A percentile compares a stretch with the other conserved stretches of the same genome.
Conservation (phyloP, 2,329 filamentous ascomycete species). For the Coniochaeta hoffmannii region DNA sequence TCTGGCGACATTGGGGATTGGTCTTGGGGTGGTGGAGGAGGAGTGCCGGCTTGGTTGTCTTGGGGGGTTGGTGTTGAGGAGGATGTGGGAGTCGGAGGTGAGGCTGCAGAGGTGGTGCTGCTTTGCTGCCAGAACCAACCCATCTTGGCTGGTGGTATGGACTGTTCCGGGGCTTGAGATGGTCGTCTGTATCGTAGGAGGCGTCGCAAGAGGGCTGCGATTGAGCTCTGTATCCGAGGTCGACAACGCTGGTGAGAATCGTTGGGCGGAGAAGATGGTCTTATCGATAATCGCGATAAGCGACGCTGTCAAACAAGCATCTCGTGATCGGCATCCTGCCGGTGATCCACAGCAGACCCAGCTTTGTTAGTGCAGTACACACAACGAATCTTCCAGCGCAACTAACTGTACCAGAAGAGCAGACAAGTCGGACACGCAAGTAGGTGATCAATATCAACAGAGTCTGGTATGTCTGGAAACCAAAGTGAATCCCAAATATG, state of each 20-base stretch:
- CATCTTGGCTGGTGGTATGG: constrained; percentile 32
- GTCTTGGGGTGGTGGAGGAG: constrained; percentile 4
- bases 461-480: too few species aligned
- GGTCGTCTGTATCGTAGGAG: background rate
- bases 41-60: background rate
- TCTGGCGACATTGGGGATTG: constrained; percentile 13
- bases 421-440: too few species aligned
- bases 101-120: constrained; percentile 7
- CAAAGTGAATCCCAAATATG: too few species aligned
- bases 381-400: too few species aligned
- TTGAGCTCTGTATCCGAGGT: background rate
- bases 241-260: background rate
- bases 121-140: constrained; percentile 53
- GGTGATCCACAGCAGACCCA: too few species aligned
- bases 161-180: background rate
- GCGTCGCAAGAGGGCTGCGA: background rate
- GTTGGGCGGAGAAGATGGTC: background rate
- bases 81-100: constrained; percentile 4
- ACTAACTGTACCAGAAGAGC: too few species aligned
- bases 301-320: background rate
- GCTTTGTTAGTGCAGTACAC: too few species aligned
- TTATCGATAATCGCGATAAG: background rate
- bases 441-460: too few species aligned
- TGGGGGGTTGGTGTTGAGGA: background rate
- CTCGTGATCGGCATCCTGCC: too few species aligned